phyloP scores from a whole-genome alignment of 192 early-diverging fungal species.

The Backusella circina region DNA sequence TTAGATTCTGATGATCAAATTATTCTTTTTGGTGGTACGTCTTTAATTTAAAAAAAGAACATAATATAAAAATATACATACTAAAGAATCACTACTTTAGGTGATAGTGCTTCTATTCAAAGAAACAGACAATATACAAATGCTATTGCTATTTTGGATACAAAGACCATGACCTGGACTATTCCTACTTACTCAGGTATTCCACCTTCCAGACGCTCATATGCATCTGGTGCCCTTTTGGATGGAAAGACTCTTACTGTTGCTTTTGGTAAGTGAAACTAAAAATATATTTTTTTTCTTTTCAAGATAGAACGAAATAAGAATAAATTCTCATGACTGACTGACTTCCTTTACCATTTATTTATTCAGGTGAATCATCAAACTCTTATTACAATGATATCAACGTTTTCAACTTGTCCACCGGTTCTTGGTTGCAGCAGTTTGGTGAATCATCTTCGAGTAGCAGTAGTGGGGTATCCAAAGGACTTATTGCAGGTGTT shows the following conservation, averaged over 20 bases:
- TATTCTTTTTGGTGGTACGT: slow-evolving; percentile 31
- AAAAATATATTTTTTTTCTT: not conserved
- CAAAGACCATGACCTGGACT: slow-evolving; percentile 28
- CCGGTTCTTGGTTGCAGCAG: slow-evolving; percentile 17
- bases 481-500: slow-evolving; percentile 23
- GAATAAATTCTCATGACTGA: not conserved
- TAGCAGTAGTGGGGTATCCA: not conserved
- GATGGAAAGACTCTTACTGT: slow-evolving; percentile 21
- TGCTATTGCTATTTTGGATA: slow-evolving; percentile 27
- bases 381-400: slow-evolving; percentile 33
- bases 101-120: slow-evolving; percentile 6
- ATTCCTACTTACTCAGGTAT: slow-evolving; percentile 16
- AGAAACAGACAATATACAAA: slow-evolving; percentile 15
- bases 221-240: slow-evolving; percentile 21
- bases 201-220: slow-evolving; percentile 26
- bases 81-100: not conserved
- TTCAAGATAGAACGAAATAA: not conserved
- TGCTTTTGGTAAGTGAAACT: slow-evolving; percentile 25
- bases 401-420: slow-evolving; percentile 13
- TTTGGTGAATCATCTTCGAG: not conserved
- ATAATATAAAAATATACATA: not conserved
- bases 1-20: slow-evolving; percentile 24
- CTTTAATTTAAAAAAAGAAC: slow-evolving; percentile 1
- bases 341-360: not conserved
- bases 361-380: slow-evolving; percentile 21